Evolutionary conservation across 2,329 filamentous ascomycete species (phyloP).

Genomic region (Ploettnerulaceae sp.): DNA sequence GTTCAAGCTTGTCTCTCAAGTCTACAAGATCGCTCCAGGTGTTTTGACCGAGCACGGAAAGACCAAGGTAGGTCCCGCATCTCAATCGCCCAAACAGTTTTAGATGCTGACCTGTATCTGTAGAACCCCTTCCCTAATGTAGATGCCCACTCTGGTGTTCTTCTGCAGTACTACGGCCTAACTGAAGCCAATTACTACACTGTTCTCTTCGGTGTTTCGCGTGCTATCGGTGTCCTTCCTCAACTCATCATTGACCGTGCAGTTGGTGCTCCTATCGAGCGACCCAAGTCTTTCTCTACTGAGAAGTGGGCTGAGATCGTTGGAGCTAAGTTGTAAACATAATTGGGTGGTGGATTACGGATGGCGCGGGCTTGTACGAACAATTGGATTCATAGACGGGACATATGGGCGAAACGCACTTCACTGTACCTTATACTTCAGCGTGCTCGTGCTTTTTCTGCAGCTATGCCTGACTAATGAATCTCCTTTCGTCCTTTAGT

Average conservation of each 20-base stretch:
- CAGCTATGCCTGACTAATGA: slow-evolving; percentile 18
- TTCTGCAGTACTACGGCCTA: slow-evolving; percentile 98
- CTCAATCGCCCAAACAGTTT: background rate
- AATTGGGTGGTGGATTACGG: background rate
- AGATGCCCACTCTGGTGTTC: slow-evolving; percentile 96
- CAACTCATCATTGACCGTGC: slow-evolving; percentile 99
- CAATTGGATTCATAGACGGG: slow-evolving; percentile 27
- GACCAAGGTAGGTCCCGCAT: slow-evolving; percentile 63
- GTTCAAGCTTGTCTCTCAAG: slow-evolving; percentile 99
- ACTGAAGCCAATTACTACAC: slow-evolving; percentile 99
- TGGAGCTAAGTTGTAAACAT: slow-evolving; percentile 76
- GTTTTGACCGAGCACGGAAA: slow-evolving; percentile 99
- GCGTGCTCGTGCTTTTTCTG: slow-evolving; percentile 25
- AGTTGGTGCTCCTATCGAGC: slow-evolving; percentile 93
- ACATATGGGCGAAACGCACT: slow-evolving; percentile 23
- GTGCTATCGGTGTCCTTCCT: slow-evolving; percentile 95
- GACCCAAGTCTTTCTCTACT: slow-evolving; percentile 98
- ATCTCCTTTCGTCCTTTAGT: background rate
- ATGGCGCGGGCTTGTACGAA: slow-evolving; percentile 26
- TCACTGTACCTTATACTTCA: slow-evolving; percentile 33
- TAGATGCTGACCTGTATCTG: background rate
- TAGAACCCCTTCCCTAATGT: slow-evolving; percentile 50
- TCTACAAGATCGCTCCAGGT: slow-evolving; percentile 99
- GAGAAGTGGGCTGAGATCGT: slow-evolving; percentile 93
- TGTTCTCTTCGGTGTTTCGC: slow-evolving; percentile 97